Evolutionary conservation across 192 early-diverging fungal species (phyloP), one percentile per base, ranked within the genome.

Genomic region (Podila epicladia): DNA sequence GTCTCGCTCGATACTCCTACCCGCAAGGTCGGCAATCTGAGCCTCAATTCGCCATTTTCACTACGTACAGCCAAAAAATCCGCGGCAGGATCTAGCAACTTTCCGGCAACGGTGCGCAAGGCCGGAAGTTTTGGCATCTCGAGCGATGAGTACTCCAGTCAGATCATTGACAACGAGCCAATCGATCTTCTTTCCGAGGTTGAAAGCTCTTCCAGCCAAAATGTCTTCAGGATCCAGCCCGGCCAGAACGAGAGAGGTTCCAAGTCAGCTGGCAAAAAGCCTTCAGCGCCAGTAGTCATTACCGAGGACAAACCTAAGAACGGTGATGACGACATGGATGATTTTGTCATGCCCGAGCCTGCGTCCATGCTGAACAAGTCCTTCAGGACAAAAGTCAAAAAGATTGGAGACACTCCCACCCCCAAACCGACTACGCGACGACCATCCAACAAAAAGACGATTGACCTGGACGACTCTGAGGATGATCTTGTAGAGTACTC

Each of bases 1-100:
- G 48, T 80, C 22, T 80, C 77, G 5, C 41, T 80, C 19, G 77
- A 80, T 22, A 69, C 77, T 9, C 77, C 77, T n/a, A 80, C 49
- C 19, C 77, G 71, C 15, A 72, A 73, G 51, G 71, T 80, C 3
- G 49, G 62, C 13, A 58, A 63, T 33, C 59, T 80, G 11, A 61
- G 64, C 0, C 71, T 80, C 32, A 32, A 73, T 0, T 69, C 65
- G 0, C 67, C 76, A 22, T 55, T 55, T 55, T 55, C 53, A 5
- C 53, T 55, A 0, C 53, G 53, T 7, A 24, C 53, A 24, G 26
- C 53, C 20, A n/a, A 55, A 22, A 24, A 55, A 24, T 4, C n/a
- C 8, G 41, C 41, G 41, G 41, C 13, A 15, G 41, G 41, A 45
- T 45, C 41, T 37, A 11, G 35, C 22, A n/a, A 12, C 24, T 26